These are phyloP conservation scores for Dissophora ornata DNA, from an alignment of 192 early-diverging fungal genomes.

Conservation along the genomic window DNA sequence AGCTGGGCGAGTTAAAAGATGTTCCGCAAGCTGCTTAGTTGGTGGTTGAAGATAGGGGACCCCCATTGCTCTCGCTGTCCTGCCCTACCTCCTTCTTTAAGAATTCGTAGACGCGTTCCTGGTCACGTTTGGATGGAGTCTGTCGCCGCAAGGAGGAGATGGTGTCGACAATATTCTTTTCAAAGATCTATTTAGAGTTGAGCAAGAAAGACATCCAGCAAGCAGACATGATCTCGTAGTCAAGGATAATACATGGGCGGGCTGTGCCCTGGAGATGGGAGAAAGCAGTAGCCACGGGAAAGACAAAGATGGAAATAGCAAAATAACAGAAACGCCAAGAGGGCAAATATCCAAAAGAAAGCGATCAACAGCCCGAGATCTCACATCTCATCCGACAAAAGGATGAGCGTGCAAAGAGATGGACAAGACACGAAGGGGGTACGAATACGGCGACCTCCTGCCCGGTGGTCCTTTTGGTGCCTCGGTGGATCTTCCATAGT, in stretches of 20 bases:
- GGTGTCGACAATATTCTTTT: constrained; percentile 73
- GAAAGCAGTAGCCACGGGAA: too few species aligned
- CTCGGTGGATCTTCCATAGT: constrained; percentile 78
- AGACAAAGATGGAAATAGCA: too few species aligned
- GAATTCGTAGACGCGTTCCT: constrained; percentile 62
- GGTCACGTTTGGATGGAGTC: constrained; percentile 50
- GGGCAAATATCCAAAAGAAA: too few species aligned
- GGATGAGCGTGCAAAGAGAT: not conserved
- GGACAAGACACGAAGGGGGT: constrained; percentile 30
- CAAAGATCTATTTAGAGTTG: constrained; percentile 67
- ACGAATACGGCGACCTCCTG: constrained; percentile 77
- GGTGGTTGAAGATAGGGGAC: too few species aligned
- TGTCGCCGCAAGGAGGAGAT: constrained; percentile 63
- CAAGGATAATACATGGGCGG: constrained; percentile 37
- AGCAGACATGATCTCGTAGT: constrained; percentile 5
- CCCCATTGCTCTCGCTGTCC: too few species aligned
- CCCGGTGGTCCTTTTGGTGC: constrained; percentile 66
- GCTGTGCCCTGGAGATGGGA: not conserved
- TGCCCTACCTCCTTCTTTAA: constrained; percentile 77
- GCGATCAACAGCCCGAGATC: not conserved
- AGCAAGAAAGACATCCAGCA: not conserved
- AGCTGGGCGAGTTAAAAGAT: too few species aligned
- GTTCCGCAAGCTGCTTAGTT: too few species aligned
- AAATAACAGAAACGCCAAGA: too few species aligned
- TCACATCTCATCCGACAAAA: not conserved